Percentiles rank a stretch among this genome's conserved stretches.
These are phyloP conservation scores for Typha latifolia DNA, from an alignment of 176 grass and related monocot species.

Conservation along the genomic window DNA sequence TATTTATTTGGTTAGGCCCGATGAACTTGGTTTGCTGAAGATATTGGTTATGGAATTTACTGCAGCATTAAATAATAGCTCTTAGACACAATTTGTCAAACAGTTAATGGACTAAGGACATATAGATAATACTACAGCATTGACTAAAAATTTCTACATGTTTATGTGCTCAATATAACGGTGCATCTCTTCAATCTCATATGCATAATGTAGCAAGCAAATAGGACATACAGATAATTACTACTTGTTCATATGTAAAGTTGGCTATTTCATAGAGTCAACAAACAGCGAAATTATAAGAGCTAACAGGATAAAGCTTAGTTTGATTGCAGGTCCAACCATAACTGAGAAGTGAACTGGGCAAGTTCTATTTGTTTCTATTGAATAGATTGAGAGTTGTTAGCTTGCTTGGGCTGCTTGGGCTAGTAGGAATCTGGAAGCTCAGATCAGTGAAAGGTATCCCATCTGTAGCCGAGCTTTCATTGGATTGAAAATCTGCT, in stretches of 20 bases:
- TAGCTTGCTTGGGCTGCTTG: background rate
- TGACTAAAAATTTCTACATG: background rate
- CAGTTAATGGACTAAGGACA: too few relatives aligned
- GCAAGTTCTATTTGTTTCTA: background rate
- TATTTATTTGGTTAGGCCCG: too few relatives aligned
- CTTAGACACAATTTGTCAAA: too few relatives aligned
- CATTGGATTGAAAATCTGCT: background rate
- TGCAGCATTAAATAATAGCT: too few relatives aligned
- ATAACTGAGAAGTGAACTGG: background rate
- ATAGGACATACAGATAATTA: background rate
- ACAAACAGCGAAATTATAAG: background rate
- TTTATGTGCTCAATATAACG: background rate
- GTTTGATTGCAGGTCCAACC: background rate
- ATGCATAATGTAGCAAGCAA: background rate
- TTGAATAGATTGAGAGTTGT: conserved; percentile 1
- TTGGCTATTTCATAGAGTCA: background rate
- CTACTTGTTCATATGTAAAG: background rate
- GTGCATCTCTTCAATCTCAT: background rate
- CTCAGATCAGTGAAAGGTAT: too few relatives aligned
- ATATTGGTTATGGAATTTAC: too few relatives aligned
- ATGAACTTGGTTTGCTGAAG: too few relatives aligned
- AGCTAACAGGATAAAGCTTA: background rate
- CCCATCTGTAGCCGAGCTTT: background rate
- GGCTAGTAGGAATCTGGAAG: too few relatives aligned
- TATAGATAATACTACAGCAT: too few relatives aligned